These are phyloP conservation scores for Neurospora sp. DNA, from an alignment of 495 filamentous ascomycete genomes.

Conservation along the genomic window DNA sequence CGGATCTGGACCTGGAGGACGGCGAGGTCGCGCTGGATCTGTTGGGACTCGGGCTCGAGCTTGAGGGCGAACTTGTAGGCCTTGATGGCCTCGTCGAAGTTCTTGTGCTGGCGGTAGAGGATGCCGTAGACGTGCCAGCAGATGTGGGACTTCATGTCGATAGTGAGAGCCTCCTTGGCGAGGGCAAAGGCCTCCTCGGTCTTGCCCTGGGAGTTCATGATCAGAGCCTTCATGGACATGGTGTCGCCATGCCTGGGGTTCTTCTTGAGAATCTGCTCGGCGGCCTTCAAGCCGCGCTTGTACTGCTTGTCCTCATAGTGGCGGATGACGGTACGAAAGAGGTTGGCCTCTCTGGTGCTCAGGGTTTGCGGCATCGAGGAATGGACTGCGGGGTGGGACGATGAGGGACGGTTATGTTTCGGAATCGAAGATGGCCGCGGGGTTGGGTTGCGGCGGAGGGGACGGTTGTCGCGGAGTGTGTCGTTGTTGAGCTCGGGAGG, in stretches of 20 bases:
- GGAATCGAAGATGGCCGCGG: background rate
- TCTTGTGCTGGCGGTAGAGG: slow-evolving; percentile 84
- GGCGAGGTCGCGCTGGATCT: slow-evolving; percentile 91
- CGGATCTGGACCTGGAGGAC: slow-evolving; percentile 93
- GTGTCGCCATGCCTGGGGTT: slow-evolving; percentile 96
- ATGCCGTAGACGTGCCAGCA: slow-evolving; percentile 99
- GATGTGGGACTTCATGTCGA: slow-evolving; percentile 97
- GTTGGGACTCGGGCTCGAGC: slow-evolving; percentile 83
- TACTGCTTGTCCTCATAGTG: slow-evolving; percentile 97
- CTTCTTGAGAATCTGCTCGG: slow-evolving; percentile 89
- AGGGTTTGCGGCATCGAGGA: slow-evolving; percentile 68
- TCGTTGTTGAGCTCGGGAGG: background rate
- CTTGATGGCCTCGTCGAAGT: slow-evolving; percentile 97
- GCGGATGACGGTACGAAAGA: slow-evolving; percentile 90
- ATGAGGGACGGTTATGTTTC: background rate
- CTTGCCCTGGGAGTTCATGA: slow-evolving; percentile 84
- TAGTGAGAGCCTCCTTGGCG: slow-evolving; percentile 79
- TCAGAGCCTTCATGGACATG: slow-evolving; percentile 96
- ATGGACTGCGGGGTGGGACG: slow-evolving; percentile 3
- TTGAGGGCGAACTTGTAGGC: slow-evolving; percentile 91
- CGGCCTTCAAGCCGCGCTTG: slow-evolving; percentile 90
- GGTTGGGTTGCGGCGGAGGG: background rate
- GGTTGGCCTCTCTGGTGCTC: slow-evolving; percentile 78
- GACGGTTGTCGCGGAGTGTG: background rate
- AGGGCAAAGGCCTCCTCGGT: slow-evolving; percentile 87